A percentile compares a stretch with the other conserved stretches of the same genome.
phyloP scores from a whole-genome alignment of 2,329 filamentous ascomycete species.

The Trichoderma atrobrunneum region DNA sequence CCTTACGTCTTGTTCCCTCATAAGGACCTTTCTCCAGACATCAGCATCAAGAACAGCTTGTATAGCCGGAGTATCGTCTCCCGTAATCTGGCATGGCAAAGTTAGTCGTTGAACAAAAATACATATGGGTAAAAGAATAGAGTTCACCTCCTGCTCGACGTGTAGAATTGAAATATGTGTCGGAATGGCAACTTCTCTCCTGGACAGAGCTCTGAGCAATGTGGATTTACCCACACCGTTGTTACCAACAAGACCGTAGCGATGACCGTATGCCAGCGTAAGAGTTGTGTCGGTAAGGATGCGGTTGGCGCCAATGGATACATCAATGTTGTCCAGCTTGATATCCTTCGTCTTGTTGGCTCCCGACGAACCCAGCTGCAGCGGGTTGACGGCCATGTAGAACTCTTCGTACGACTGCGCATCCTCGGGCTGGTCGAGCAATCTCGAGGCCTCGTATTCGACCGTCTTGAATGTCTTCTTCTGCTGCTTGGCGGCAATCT shows the following conservation, averaged over 20 bases:
- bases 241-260: conserved; percentile 96
- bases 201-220: conserved; percentile 84
- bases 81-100: conserved; percentile 63
- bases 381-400: conserved; percentile 98
- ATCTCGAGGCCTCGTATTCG: conserved; percentile 89
- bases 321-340: conserved; percentile 94
- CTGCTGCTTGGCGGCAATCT: conserved; percentile 97
- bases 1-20: conserved; percentile 79
- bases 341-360: conserved; percentile 96
- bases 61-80: conserved; percentile 90
- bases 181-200: conserved; percentile 90
- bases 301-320: conserved; percentile 82
- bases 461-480: conserved; percentile 98
- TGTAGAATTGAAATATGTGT: conserved; percentile 98
- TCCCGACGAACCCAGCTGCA: conserved; percentile 69
- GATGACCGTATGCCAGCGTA: conserved; percentile 85
- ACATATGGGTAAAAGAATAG: neutral
- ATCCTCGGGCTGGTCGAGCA: conserved; percentile 79
- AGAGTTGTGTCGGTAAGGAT: conserved; percentile 89
- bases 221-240: conserved; percentile 99
- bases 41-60: conserved; percentile 97
- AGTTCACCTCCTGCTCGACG: conserved; percentile 86
- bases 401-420: conserved; percentile 97
- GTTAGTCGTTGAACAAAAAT: neutral
- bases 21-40: conserved; percentile 94